Percentiles rank a stretch among this genome's conserved stretches.
These are phyloP conservation scores for Luffa aegyptiaca DNA, from an alignment of 306 rosid species.

Conservation along the genomic window DNA sequence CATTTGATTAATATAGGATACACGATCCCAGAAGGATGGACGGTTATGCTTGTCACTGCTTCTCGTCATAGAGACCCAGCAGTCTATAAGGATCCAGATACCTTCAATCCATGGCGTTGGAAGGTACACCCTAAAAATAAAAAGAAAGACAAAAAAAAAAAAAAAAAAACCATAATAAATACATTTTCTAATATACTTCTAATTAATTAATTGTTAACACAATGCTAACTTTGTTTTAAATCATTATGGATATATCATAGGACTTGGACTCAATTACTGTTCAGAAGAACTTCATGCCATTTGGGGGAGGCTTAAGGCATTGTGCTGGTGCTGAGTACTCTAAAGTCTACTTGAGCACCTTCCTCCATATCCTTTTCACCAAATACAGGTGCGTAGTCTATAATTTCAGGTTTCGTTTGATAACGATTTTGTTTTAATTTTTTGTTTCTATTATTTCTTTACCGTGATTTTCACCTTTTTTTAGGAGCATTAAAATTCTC, in stretches of 20 bases:
- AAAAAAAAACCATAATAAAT: background rate
- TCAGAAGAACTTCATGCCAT: conserved; percentile 19
- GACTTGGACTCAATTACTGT: conserved; percentile 7
- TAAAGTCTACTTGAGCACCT: conserved; percentile 12
- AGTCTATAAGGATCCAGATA: conserved; percentile 12
- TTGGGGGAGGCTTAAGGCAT: conserved; percentile 16
- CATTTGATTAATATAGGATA: background rate
- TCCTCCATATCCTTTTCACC: conserved; percentile 10
- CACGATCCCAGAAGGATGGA: conserved; percentile 19
- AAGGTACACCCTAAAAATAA: background rate
- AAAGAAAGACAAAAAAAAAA: background rate
- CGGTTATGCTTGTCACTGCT: background rate
- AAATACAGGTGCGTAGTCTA: conserved; percentile 3
- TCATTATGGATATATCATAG: background rate
- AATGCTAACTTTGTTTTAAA: background rate
- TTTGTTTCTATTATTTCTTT: too few species aligned
- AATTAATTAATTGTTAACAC: background rate
- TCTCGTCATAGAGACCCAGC: conserved; percentile 16
- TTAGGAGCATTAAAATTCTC: too few species aligned
- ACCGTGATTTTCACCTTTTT: too few species aligned
- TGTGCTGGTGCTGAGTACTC: conserved; percentile 20
- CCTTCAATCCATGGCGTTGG: conserved; percentile 29
- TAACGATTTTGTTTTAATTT: too few species aligned
- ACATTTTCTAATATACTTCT: too few species aligned
- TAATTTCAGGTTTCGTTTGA: too few species aligned